Evolutionary conservation across 768 basidiomycete species (phyloP).

Genomic region (Chalciporus pseudorubinellus): DNA sequence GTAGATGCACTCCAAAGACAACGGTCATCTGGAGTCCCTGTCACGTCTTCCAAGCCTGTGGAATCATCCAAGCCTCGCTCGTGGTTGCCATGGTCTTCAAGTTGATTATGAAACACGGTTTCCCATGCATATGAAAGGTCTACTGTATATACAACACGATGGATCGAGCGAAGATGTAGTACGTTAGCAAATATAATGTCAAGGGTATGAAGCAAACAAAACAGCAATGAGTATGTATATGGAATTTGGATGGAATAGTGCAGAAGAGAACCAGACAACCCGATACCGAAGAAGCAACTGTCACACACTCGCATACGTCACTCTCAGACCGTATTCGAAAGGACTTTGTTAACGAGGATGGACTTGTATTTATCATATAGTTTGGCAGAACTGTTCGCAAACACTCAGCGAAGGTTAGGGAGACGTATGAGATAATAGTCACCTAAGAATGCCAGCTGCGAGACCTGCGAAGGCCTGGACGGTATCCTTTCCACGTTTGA

Average conservation of each 20-base stretch:
- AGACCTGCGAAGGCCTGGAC: slow-evolving; percentile 69
- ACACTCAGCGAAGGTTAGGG: slow-evolving; percentile 1
- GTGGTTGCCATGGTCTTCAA: slow-evolving; percentile 27
- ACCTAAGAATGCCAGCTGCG: slow-evolving; percentile 73
- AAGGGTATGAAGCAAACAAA: slow-evolving; percentile 1
- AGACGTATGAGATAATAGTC: slow-evolving; percentile 11
- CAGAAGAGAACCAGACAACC: neutral
- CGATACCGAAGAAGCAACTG: neutral
- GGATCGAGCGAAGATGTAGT: neutral
- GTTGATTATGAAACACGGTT: neutral
- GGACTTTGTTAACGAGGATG: slow-evolving; percentile 50
- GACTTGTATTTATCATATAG: slow-evolving; percentile 71
- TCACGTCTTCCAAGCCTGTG: neutral
- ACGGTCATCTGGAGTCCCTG: neutral
- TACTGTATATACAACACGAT: slow-evolving; percentile 2
- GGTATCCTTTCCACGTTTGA: slow-evolving; percentile 58
- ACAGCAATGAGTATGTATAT: neutral
- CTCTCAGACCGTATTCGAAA: slow-evolving; percentile 23
- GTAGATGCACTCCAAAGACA: slow-evolving; percentile 39
- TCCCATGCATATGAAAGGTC: neutral
- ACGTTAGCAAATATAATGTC: neutral
- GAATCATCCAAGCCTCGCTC: slow-evolving; percentile 6
- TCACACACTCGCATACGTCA: neutral
- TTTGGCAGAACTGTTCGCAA: slow-evolving; percentile 58
- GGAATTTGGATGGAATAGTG: neutral